phyloP scores from a whole-genome alignment of 1,139 yeast genomes.

The Fermentozyma sake region DNA sequence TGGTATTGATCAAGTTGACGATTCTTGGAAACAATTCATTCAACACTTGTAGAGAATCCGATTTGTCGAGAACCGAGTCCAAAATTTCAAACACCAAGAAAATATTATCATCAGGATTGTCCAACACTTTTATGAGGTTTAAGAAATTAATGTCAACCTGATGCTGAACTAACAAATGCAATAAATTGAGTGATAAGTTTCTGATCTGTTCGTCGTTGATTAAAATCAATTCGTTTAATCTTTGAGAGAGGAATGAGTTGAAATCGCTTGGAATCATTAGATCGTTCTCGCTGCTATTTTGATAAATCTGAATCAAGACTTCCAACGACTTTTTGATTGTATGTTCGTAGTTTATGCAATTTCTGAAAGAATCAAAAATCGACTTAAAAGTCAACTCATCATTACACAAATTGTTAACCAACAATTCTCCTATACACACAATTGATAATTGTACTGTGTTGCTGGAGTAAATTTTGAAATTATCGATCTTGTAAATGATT shows the following conservation, averaged over 20 bases:
- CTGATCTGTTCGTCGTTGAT: slow-evolving; percentile 26
- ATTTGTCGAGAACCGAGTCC: slow-evolving; percentile 2
- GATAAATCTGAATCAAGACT: slow-evolving; percentile 20
- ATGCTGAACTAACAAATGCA: slow-evolving; percentile 12
- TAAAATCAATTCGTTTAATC: slow-evolving; percentile 16
- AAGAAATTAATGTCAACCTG: slow-evolving; percentile 1
- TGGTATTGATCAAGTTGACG: slow-evolving; percentile 9
- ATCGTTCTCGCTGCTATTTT: slow-evolving; percentile 11
- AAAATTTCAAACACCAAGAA: slow-evolving; percentile 6
- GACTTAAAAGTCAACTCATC: slow-evolving; percentile 1
- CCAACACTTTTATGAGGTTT: slow-evolving; percentile 1
- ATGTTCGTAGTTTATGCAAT: slow-evolving; percentile 30
- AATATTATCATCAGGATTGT: neutral
- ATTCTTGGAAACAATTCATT: slow-evolving; percentile 4
- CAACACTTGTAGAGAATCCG: neutral
- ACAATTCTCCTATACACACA: slow-evolving; percentile 12
- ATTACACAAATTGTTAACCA: slow-evolving; percentile 5
- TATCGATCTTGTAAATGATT: slow-evolving; percentile 29
- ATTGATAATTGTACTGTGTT: slow-evolving; percentile 50
- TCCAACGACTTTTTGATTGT: slow-evolving; percentile 30
- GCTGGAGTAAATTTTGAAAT: slow-evolving; percentile 38
- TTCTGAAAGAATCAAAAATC: slow-evolving; percentile 7
- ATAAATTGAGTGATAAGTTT: slow-evolving; percentile 20
- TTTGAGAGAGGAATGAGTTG: slow-evolving; percentile 16
- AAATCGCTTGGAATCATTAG: slow-evolving; percentile 10